These are phyloP conservation scores for Silybum marianum DNA, from an alignment of 129 eudicot species.

Conservation along the genomic window DNA sequence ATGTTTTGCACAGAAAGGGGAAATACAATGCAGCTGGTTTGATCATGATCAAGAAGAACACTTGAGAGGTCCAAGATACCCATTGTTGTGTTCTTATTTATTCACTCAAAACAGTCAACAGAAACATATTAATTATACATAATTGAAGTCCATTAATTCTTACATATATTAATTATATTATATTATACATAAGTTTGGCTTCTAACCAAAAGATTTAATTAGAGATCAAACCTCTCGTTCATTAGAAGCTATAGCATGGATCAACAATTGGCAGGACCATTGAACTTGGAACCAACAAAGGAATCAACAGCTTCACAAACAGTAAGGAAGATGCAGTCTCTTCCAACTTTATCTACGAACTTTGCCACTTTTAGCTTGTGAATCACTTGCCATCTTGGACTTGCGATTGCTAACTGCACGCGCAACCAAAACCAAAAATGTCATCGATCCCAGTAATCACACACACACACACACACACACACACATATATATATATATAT, in stretches of 20 bases:
- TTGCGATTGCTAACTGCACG: constrained; percentile 45
- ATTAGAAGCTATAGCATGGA: constrained; percentile 1
- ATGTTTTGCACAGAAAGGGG: background rate
- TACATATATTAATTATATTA: constrained; percentile 20
- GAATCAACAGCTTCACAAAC: constrained; percentile 62
- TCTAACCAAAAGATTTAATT: background rate
- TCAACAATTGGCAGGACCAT: constrained; percentile 27
- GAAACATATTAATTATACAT: constrained; percentile 31
- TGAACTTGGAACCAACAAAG: constrained; percentile 40
- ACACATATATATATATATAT: too few relatives aligned
- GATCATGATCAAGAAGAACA: constrained; percentile 19
- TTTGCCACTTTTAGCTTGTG: constrained; percentile 57
- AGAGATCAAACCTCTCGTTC: constrained; percentile 15
- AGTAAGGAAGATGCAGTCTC: constrained; percentile 54
- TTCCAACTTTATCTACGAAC: constrained; percentile 47
- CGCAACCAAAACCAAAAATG: constrained; percentile 10
- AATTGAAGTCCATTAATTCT: constrained; percentile 2
- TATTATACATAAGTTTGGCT: constrained; percentile 2
- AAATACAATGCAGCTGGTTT: constrained; percentile 9
- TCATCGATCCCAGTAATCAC: background rate
- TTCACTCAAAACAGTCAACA: constrained; percentile 12
- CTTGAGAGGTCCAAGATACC: constrained; percentile 17
- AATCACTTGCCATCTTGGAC: constrained; percentile 63
- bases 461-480: too few relatives aligned
- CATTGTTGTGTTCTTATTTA: constrained; percentile 25